Evolutionary conservation across 768 basidiomycete species (phyloP).

Genomic region (Suillus decipiens): DNA sequence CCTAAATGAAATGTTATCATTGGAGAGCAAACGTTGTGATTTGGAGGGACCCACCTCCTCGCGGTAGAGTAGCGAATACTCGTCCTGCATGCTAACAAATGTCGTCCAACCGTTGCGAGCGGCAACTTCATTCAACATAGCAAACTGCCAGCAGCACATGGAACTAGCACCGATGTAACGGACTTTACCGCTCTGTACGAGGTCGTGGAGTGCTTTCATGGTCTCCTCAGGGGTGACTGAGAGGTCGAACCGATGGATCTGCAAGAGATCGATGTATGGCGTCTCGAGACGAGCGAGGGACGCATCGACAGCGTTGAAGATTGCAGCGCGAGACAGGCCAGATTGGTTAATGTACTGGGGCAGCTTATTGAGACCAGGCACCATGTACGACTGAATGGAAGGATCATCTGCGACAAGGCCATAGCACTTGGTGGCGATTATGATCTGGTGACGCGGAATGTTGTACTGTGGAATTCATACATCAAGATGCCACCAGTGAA

Average conservation of each 20-base stretch:
- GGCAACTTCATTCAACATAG: conserved; percentile 46
- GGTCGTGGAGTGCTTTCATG: conserved; percentile 53
- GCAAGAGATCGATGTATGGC: conserved; percentile 41
- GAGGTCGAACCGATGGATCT: conserved; percentile 46
- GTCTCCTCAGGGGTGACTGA: conserved; percentile 43
- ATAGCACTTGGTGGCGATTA: conserved; percentile 33
- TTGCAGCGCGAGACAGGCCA: conserved; percentile 38
- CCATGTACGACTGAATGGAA: neutral
- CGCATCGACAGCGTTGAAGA: conserved; percentile 40
- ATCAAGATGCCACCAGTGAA: neutral
- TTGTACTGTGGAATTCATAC: conserved; percentile 21
- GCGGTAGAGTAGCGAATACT: conserved; percentile 55
- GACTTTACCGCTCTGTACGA: conserved; percentile 49
- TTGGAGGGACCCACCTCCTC: conserved; percentile 40
- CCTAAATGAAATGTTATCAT: conserved; percentile 27
- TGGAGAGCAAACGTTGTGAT: neutral
- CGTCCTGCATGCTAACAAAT: conserved; percentile 58
- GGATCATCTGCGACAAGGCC: conserved; percentile 18
- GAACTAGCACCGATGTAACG: conserved; percentile 52
- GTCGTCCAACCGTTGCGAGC: conserved; percentile 48
- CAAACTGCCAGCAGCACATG: conserved; percentile 49
- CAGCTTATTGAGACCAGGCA: conserved; percentile 9
- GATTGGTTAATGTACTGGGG: conserved; percentile 32
- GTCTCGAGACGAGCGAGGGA: conserved; percentile 39
- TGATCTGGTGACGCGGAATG: conserved; percentile 34